Base-by-base conservation (phyloP, 2,329 filamentous ascomycete species). In the Dothistroma pini region DNA sequence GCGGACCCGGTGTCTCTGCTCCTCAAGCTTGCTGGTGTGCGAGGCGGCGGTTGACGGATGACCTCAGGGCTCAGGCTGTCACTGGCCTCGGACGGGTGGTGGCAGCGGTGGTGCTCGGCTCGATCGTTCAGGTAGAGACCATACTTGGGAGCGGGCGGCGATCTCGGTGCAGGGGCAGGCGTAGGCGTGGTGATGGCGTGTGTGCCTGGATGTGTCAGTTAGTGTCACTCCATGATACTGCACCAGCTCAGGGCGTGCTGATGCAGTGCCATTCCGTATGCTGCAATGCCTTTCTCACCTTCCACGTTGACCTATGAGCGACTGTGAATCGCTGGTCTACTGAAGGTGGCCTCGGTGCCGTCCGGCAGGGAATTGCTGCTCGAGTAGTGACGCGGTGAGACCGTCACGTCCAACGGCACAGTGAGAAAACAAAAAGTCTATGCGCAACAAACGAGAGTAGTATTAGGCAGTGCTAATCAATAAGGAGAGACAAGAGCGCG, bases 1-100 rank as follows among this genome's bases (percentile, higher is more conserved):
- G 72, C 71, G 2, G 72, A 74, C 48, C 65, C 66, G 56, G 68
- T 66, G 53, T 73, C 71, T 59, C 62, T 68, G 58, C 68, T 70
- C 44, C 63, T 59, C 6, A 63, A 56, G 58, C 66, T 71, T 8
- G 65, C 69, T 22, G 71, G 71, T 25, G 71, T 72, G n/a, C 68
- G 63, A 21, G 70, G 70, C n/a, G 65, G 65, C 19, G 65, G 63
- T n/a, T 65, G 56, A 54, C 63, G 70, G n/a, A 64, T 57, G 44
- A 61, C 38, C 32, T 69, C 66, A 14, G 68, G 67, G 47, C 63
- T 68, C 49, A 63, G 51, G 19, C 51, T 35, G 31, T 29, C 50
- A 48, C 35, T n/a, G 49, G 22, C 47, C 50, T 53, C 51, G 31
- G 29, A 51, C n/a, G 16, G 57, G 51, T 25, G 58, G 58, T 25